Evolutionary conservation across 306 rosid genomes (phyloP).

Genomic region (Canavalia gladiata): DNA sequence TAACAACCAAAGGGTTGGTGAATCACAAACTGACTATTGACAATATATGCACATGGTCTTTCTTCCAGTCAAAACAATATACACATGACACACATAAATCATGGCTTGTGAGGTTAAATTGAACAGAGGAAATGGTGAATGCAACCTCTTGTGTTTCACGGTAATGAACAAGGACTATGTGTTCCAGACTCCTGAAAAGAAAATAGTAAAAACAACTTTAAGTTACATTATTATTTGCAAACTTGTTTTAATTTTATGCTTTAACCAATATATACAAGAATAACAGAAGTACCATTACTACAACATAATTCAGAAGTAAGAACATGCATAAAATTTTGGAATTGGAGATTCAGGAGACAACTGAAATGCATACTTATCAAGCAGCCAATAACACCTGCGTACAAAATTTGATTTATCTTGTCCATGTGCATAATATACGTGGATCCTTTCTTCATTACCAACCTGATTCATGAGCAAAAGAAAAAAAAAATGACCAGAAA

Average conservation of each 20-base stretch:
- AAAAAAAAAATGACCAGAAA: slow-evolving; percentile 30
- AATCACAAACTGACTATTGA: slow-evolving; percentile 26
- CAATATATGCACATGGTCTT: neutral
- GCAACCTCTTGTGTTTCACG: slow-evolving; percentile 94
- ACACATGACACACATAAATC: slow-evolving; percentile 18
- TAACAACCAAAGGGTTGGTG: slow-evolving; percentile 9
- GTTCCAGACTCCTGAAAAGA: slow-evolving; percentile 91
- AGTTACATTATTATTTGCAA: slow-evolving; percentile 21
- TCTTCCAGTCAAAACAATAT: slow-evolving; percentile 35
- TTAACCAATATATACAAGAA: slow-evolving; percentile 31
- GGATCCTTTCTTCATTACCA: slow-evolving; percentile 97
- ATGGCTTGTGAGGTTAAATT: slow-evolving; percentile 37
- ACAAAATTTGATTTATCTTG: slow-evolving; percentile 81
- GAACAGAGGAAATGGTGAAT: slow-evolving; percentile 34
- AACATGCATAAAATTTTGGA: slow-evolving; percentile 32
- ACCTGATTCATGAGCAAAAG: slow-evolving; percentile 64
- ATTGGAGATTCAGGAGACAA: slow-evolving; percentile 37
- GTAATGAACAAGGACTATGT: slow-evolving; percentile 97
- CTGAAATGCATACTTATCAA: slow-evolving; percentile 82
- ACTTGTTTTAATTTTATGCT: slow-evolving; percentile 28
- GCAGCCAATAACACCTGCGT: slow-evolving; percentile 97
- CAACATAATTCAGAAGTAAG: slow-evolving; percentile 42
- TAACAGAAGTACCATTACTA: slow-evolving; percentile 27
- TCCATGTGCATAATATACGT: slow-evolving; percentile 97
- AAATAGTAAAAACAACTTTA: slow-evolving; percentile 40